phyloP scores from a whole-genome alignment of 192 early-diverging fungal genomes.

The Jimgerdemannia flammicorona region DNA sequence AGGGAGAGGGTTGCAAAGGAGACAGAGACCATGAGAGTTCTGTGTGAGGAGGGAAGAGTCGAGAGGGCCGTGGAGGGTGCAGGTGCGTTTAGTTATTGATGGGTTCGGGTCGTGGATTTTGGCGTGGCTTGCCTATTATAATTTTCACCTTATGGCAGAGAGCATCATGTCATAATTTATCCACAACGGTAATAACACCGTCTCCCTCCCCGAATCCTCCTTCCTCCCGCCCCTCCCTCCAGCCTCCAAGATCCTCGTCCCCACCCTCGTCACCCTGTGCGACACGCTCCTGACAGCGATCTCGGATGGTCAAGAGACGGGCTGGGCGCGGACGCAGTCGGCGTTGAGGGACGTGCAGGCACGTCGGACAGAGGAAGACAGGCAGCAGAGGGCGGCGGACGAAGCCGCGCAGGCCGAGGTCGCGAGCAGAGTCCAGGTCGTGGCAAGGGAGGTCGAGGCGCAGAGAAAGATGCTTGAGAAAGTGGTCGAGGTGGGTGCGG shows the following conservation, averaged over 20 bases:
- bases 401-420: background rate
- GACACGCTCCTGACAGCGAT: background rate
- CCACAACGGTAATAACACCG: too few species aligned
- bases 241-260: background rate
- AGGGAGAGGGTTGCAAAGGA: background rate
- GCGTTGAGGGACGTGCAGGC: background rate
- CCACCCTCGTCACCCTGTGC: background rate
- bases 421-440: background rate
- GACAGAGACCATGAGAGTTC: background rate
- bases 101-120: too few species aligned
- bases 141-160: too few species aligned
- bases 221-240: background rate
- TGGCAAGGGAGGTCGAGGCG: background rate
- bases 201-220: background rate
- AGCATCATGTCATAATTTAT: too few species aligned
- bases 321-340: background rate
- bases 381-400: background rate
- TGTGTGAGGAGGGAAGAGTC: background rate
- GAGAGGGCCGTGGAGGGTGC: background rate
- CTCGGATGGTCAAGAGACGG: background rate
- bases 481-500: background rate
- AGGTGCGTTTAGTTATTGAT: background rate
- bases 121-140: too few species aligned
- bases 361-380: background rate
- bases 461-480: background rate